A percentile compares a stretch with the other conserved stretches of the same genome.
Evolutionary conservation across 2,329 filamentous ascomycete genomes (phyloP).

Genomic region (Raffaelea ambrosiae): DNA sequence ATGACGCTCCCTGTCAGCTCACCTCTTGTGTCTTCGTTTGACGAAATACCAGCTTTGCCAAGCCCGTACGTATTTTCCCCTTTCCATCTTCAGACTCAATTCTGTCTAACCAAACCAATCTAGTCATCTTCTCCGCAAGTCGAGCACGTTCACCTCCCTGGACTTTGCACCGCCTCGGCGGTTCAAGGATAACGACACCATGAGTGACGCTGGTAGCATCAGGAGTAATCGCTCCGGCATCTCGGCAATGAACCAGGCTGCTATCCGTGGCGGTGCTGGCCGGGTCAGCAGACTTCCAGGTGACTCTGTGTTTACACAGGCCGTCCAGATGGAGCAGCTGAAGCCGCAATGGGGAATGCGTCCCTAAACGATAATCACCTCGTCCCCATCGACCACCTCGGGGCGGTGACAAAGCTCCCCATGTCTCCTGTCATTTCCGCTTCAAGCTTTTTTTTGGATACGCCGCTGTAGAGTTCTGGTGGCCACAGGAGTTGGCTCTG

Average conservation of each 20-base stretch:
- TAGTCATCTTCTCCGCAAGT: conserved; percentile 67
- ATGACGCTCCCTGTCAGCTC: conserved; percentile 64
- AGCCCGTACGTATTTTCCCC: conserved; percentile 75
- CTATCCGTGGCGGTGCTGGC: conserved; percentile 75
- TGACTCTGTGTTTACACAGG: conserved; percentile 69
- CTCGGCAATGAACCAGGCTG: conserved; percentile 58
- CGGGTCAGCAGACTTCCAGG: conserved; percentile 77
- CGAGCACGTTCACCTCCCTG: conserved; percentile 66
- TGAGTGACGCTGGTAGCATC: conserved; percentile 61
- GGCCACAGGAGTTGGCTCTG: neutral
- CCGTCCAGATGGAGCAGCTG: conserved; percentile 53
- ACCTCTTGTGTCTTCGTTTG: conserved; percentile 76
- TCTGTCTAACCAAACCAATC: neutral
- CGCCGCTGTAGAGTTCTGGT: too few species aligned
- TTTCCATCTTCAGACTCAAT: neutral
- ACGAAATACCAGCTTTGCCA: conserved; percentile 76
- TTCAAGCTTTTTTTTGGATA: too few species aligned
- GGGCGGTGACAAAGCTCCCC: neutral
- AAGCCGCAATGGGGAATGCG: conserved; percentile 54
- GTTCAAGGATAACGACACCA: conserved; percentile 54
- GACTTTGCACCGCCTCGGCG: conserved; percentile 75
- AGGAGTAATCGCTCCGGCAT: conserved; percentile 69
- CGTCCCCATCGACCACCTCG: too few species aligned
- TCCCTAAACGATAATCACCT: conserved; percentile 15
- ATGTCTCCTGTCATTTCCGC: too few species aligned